Base-by-base conservation (phyloP, 2,329 filamentous ascomycete species). In the Macrophomina pseudophaseolina region DNA sequence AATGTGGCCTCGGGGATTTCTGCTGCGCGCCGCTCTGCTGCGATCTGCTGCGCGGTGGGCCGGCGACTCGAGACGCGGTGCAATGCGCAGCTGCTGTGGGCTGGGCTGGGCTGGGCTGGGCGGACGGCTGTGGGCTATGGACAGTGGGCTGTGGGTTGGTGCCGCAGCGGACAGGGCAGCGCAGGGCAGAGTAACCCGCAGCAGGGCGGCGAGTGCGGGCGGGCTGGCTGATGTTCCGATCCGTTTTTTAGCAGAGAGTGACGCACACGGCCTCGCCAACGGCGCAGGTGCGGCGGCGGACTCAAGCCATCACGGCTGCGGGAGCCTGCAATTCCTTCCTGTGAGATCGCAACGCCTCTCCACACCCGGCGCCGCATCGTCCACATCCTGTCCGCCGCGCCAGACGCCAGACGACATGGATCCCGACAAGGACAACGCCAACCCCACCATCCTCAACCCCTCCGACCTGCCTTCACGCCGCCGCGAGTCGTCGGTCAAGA, bases 381-480 rank as follows among this genome's bases (percentile, higher is more conserved):
- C 58, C 42, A 49, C 53, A 59, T 52, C 62, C 52, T 18, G 67
- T 16, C 56, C 56, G 56, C 56, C 40, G 56, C 56, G 56, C 38
- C 62, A 18, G 16, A 42, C 62, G 49, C 51, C 63, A 48, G 56
- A 60, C 69, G 69, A 68, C 69, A 80, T 80, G 78, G 78, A 83
- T 72, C 75, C 76, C 73, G 78, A 81, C 75, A 83, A 84, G 75
- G 81, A 84, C 74, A 97, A 97, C 80, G 93, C 91, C 70, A 98
- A 99, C 82, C 95, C 95, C 65, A 96, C 92, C 70, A 94, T 99
- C 76, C 83, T 98, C 74, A 96, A 90, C 80, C 87, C 89, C 63
- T 92, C 92, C 51, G 92, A 98, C 80, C 88, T 99, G 60, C 94
- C 95, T 52, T 95, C 92, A 35, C 90, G 94, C 70, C 85, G 87